These are phyloP conservation scores for Naumovozyma dairenensis DNA, from an alignment of 805 yeast genomes.

Conservation along the genomic window DNA sequence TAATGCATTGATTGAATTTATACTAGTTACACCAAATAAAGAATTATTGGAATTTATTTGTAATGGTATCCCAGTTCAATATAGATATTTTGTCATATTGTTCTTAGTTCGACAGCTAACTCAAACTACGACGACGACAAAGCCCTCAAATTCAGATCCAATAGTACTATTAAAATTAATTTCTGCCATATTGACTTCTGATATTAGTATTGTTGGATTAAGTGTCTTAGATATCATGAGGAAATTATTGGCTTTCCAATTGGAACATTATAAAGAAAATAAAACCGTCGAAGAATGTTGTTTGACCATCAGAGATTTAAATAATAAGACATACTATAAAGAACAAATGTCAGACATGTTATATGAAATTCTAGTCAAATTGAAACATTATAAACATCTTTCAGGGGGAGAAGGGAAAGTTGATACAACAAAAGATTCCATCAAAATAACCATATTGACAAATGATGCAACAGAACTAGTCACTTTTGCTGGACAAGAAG, in stretches of 20 bases:
- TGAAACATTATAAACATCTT: conserved; percentile 15
- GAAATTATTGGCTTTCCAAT: conserved; percentile 44
- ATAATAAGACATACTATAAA: conserved; percentile 71
- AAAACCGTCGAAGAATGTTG: conserved; percentile 38
- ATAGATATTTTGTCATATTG: conserved; percentile 54
- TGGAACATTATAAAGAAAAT: conserved; percentile 16
- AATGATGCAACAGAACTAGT: conserved; percentile 18
- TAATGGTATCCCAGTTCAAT: conserved; percentile 71
- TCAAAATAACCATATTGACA: conserved; percentile 19
- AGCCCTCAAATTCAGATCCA: conserved; percentile 9
- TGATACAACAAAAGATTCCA: conserved; percentile 4
- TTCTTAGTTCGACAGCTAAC: conserved; percentile 33
- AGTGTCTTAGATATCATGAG: conserved; percentile 73
- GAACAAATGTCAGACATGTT: conserved; percentile 82
- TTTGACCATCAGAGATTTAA: conserved; percentile 55
- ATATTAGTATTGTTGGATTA: conserved; percentile 77
- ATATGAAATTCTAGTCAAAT: conserved; percentile 46
- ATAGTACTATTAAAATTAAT: conserved; percentile 35
- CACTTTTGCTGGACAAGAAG: conserved; percentile 13
- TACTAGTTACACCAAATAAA: conserved; percentile 29
- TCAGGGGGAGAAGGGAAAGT: neutral
- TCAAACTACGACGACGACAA: conserved; percentile 8
- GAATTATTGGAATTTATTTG: conserved; percentile 54
- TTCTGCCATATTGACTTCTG: conserved; percentile 57
- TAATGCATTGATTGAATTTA: conserved; percentile 38